phyloP scores from a whole-genome alignment of 2,329 filamentous ascomycete genomes.

The Metarhizium album region DNA sequence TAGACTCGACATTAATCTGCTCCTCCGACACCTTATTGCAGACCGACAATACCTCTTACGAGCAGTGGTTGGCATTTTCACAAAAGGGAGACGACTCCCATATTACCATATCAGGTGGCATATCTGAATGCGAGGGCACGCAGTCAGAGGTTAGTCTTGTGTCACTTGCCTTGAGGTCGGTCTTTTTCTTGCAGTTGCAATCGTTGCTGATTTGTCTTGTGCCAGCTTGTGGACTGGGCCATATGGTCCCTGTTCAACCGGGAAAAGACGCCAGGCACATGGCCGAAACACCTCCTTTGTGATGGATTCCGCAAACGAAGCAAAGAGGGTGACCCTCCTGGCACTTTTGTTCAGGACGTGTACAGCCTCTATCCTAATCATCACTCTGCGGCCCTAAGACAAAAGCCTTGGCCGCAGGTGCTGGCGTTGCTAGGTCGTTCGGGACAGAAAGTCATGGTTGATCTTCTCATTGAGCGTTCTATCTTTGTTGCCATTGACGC shows the following conservation, averaged over 20 bases:
- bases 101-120: conserved; percentile 39
- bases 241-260: conserved; percentile 68
- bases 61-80: conserved; percentile 50
- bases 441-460: conserved; percentile 67
- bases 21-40: conserved; percentile 20
- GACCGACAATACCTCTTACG: conserved; percentile 31
- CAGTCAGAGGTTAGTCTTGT: conserved; percentile 56
- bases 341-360: conserved; percentile 52
- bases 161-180: conserved; percentile 3
- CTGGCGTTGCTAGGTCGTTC: conserved; percentile 62
- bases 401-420: conserved; percentile 62
- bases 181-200: not conserved
- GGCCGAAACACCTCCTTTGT: conserved; percentile 66
- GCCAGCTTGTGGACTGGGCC: conserved; percentile 65
- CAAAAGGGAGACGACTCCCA: conserved; percentile 50
- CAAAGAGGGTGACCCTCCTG: conserved; percentile 17
- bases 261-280: conserved; percentile 29
- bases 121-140: conserved; percentile 34
- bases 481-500: conserved; percentile 57
- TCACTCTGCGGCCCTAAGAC: conserved; percentile 58
- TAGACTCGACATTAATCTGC: conserved; percentile 63
- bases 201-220: not conserved
- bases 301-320: conserved; percentile 60
- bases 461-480: conserved; percentile 65
- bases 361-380: conserved; percentile 55